Base-by-base conservation (phyloP, 331 rosid species). In the Pyrus hybrid region DNA sequence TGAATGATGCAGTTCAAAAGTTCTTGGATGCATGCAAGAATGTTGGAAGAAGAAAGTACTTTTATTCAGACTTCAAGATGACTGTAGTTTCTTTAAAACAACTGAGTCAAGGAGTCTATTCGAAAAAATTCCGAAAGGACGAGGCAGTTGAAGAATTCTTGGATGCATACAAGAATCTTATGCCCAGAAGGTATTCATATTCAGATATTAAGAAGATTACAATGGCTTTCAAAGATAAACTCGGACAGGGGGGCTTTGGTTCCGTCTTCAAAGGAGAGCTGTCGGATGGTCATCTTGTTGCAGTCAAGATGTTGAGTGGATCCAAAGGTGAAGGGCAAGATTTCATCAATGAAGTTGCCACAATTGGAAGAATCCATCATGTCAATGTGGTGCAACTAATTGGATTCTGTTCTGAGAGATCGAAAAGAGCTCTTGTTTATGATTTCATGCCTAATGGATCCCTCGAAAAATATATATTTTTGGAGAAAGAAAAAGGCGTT, bases 371-470 rank as follows among this genome's bases (percentile, higher is more conserved):
- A 73, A 73, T 73, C 4, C 77, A 73, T 73, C 68, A 73, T 60
- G 60, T 73, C 58, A 73, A 60, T 23, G 77, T 73, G 76, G 58
- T 73, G 76, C 57, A 60, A 3, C 76, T 73, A 17, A 17, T 73
- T 9, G 76, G 76, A 17, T 60, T 73, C 9, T 60, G 58, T 73
- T 73, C 68, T 3, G 68, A 14, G 26, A 20, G 58, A 10, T 37
- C 41, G 12, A 73, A 73, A 73, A 2, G 76, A 23, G 76, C 76
- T 37, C 76, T 73, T 37, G 43, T 73, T 8, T 73, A 73, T 13
- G 68, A 73, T 8, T 73, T 73, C 41, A 73, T 73, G 76, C 68
- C 28, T 60, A 73, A 73, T 37, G 76, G 76, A 37, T 73, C 76
- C 20, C 76, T 73, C 4, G 68, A 73, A 5, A 60, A 17, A 5